Conservation (phyloP, 2,329 filamentous ascomycete genomes). For the Venturia aucupariae region DNA sequence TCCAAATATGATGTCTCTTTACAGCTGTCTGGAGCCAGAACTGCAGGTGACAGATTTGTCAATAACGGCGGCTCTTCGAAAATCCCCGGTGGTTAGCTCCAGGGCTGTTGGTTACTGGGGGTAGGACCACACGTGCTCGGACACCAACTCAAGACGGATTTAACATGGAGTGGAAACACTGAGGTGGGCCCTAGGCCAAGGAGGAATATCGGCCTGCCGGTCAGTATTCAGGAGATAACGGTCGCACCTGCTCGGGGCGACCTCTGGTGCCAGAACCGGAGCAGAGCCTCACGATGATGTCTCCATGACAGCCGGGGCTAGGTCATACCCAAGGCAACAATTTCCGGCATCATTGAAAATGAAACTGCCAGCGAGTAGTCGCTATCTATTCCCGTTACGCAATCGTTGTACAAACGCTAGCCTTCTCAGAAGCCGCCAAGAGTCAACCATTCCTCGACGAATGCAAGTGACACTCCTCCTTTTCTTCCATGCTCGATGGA, state of each 20-base stretch:
- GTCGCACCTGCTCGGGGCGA: no score
- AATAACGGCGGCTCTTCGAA: not conserved
- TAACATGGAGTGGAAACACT: not conserved
- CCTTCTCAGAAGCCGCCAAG: conserved; percentile 48
- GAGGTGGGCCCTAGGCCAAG: not conserved
- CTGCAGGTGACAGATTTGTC: not conserved
- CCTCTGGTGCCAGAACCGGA: not conserved
- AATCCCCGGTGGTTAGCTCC: not conserved
- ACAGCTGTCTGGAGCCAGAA: no score
- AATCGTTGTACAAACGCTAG: not conserved
- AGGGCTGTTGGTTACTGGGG: not conserved
- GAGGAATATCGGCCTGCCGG: no score
- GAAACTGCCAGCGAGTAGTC: not conserved
- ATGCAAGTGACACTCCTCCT: conserved; percentile 42
- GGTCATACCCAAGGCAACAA: not conserved
- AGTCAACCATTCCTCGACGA: conserved; percentile 87
- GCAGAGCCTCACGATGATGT: not conserved
- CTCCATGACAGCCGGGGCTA: not conserved
- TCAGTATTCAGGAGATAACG: no score
- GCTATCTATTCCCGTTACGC: not conserved
- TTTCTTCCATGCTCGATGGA: conserved; percentile 62
- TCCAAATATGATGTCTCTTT: no score
- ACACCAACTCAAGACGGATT: not conserved
- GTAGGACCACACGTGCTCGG: not conserved
- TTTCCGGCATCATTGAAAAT: not conserved